Evolutionary conservation across 129 eudicot species (phyloP).

Genomic region (Helianthus tuberosus): DNA sequence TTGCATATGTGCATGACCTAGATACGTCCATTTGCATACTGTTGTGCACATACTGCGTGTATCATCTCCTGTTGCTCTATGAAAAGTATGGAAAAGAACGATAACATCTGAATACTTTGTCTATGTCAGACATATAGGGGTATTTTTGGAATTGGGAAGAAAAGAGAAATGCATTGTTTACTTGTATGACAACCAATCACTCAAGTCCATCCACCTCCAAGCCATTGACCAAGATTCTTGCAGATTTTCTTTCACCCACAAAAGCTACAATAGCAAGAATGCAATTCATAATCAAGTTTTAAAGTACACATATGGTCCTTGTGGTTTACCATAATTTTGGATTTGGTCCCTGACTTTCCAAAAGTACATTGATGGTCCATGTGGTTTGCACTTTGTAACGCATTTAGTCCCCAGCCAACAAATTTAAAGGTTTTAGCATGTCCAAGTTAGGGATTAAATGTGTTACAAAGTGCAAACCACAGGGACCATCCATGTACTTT

Average conservation of each 20-base stretch:
- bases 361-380: too few species aligned
- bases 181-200: constrained; percentile 99
- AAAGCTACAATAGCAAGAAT: constrained; percentile 54
- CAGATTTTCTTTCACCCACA: constrained; percentile 98
- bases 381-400: too few species aligned
- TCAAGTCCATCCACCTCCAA: constrained; percentile 98
- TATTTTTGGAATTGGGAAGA: background rate
- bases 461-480: too few species aligned
- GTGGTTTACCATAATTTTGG: too few species aligned
- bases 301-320: too few species aligned
- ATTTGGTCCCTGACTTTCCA: too few species aligned
- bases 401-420: too few species aligned
- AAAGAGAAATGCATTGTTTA: constrained; percentile 25
- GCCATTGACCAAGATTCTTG: constrained; percentile 98
- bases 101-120: constrained; percentile 13
- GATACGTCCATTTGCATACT: constrained; percentile 98
- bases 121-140: background rate
- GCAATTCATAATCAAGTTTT: background rate
- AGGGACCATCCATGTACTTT: too few species aligned
- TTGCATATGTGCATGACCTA: constrained; percentile 98
- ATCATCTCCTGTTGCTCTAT: constrained; percentile 98
- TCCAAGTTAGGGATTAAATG: too few species aligned
- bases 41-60: constrained; percentile 98
- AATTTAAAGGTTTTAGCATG: too few species aligned
- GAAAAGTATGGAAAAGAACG: constrained; percentile 26